Evolutionary conservation across 2,329 filamentous ascomycete genomes (phyloP), one percentile per base, ranked within the genome.

Genomic region (Sclerotinia spermophila): DNA sequence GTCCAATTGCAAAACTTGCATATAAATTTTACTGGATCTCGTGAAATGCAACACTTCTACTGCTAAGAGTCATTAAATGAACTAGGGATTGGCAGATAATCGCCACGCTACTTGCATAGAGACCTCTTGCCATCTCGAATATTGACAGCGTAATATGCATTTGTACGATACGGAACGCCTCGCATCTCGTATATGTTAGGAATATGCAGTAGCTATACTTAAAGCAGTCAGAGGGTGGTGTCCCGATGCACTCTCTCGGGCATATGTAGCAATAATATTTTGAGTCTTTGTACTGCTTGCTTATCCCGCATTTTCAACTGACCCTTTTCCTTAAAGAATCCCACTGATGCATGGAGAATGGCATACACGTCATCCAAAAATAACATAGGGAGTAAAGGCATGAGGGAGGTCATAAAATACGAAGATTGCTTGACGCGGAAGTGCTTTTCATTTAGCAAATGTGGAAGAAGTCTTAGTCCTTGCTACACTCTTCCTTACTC

Each of bases 241-340:
- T 17, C 0, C n/a, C 6, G 48, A 53, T 51, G 11, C 2, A 53
- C 2, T 3, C 2, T 27, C 2, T 27, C 3, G 15, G n/a, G 13
- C 0, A 27, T 17, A 2, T 0, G n/a, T 11, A 53, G 2, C 2
- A 7, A 17, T 0, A 0, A 5, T 53, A n/a, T n/a, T n/a, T n/a
- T n/a, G n/a, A n/a, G n/a, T 27, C 17, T 8, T 6, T 27, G 17
- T 53, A 17, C n/a, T 7, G 0, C 17, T 13, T 27, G 2, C 5
- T 3, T 3, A 7, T 51, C 24, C 13, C 13, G 1, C n/a, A 1
- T 27, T 51, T 17, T 27, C 5, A 51, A 0, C 13, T 3, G n/a
- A 17, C 5, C 27, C 5, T 27, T 51, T 27, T 27, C 1, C 2
- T 2, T 1, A 27, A 17, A 6, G 13, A 27, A 7, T 2, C n/a